phyloP scores from a whole-genome alignment of 371 early-diverging fungal genomes.

The Haplosporangium sp. region DNA sequence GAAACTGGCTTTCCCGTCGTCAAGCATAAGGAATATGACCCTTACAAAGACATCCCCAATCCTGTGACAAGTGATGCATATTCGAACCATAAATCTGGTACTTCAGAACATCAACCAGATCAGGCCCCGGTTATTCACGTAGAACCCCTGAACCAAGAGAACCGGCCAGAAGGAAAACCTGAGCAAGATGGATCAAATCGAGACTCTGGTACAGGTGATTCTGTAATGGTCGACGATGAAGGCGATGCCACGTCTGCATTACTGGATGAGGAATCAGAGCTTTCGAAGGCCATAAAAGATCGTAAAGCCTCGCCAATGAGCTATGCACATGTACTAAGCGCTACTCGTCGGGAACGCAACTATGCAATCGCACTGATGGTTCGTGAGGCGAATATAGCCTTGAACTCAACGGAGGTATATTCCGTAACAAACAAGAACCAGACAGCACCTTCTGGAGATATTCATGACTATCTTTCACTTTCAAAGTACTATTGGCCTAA shows the following conservation, averaged over 20 bases:
- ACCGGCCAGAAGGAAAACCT: not conserved
- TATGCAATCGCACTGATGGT: slow-evolving; percentile 40
- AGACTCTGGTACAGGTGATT: not conserved
- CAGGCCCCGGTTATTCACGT: slow-evolving; percentile 15
- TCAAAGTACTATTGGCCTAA: slow-evolving; percentile 68
- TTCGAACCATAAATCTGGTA: not conserved
- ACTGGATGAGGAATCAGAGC: not conserved
- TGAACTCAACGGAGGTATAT: slow-evolving; percentile 54
- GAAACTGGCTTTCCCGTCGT: slow-evolving; percentile 10
- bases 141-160: slow-evolving; percentile 6
- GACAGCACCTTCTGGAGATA: slow-evolving; percentile 59
- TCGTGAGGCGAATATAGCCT: slow-evolving; percentile 44
- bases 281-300: slow-evolving; percentile 13
- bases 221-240: slow-evolving; percentile 25
- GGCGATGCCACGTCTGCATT: slow-evolving; percentile 4
- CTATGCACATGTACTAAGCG: slow-evolving; percentile 39
- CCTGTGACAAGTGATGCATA: not conserved
- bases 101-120: not conserved
- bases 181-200: not conserved
- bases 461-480: slow-evolving; percentile 68
- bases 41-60: slow-evolving; percentile 22
- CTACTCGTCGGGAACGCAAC: slow-evolving; percentile 42
- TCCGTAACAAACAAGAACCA: slow-evolving; percentile 63
- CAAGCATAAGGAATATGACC: slow-evolving; percentile 32
- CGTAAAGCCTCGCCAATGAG: slow-evolving; percentile 33